These are phyloP conservation scores for Yamadazyma triangularis DNA, from an alignment of 1,139 yeast species.

Conservation along the genomic window DNA sequence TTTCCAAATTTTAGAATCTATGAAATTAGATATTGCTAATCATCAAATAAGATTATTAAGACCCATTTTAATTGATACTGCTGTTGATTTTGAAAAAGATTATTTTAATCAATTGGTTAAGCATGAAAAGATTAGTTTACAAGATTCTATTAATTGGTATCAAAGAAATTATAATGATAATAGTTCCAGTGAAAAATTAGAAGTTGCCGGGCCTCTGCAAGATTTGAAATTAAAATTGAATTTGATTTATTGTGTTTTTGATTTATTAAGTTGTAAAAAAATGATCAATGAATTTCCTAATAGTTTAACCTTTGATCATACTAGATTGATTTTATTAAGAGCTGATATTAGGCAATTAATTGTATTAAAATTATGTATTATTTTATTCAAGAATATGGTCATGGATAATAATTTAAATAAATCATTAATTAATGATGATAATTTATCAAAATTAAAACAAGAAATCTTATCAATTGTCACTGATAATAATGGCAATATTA, in stretches of 20 bases:
- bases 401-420: constrained; percentile 28
- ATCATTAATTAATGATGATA: constrained; percentile 23
- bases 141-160: constrained; percentile 72
- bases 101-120: constrained; percentile 70
- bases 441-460: constrained; percentile 35
- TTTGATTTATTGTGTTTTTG: constrained; percentile 49
- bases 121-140: constrained; percentile 62
- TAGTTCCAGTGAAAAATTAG: constrained; percentile 2
- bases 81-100: constrained; percentile 88
- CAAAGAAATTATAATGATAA: constrained; percentile 16
- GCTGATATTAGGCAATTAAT: constrained; percentile 86
- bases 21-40: constrained; percentile 93
- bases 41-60: constrained; percentile 85
- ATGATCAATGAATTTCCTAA: constrained; percentile 84
- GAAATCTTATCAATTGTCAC: constrained; percentile 78
- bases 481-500: constrained; percentile 80
- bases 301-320: constrained; percentile 82
- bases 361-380: constrained; percentile 71
- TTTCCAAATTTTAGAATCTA: constrained; percentile 87
- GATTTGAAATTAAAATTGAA: constrained; percentile 28
- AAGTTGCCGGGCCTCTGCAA: constrained; percentile 4
- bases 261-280: constrained; percentile 68
- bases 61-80: constrained; percentile 81
- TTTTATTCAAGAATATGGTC: constrained; percentile 67
- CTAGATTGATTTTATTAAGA: constrained; percentile 69